Percentiles rank a stretch among this genome's conserved stretches.
Evolutionary conservation across 179 eudicot genomes (phyloP).

Genomic region (Nepenthes alata): DNA sequence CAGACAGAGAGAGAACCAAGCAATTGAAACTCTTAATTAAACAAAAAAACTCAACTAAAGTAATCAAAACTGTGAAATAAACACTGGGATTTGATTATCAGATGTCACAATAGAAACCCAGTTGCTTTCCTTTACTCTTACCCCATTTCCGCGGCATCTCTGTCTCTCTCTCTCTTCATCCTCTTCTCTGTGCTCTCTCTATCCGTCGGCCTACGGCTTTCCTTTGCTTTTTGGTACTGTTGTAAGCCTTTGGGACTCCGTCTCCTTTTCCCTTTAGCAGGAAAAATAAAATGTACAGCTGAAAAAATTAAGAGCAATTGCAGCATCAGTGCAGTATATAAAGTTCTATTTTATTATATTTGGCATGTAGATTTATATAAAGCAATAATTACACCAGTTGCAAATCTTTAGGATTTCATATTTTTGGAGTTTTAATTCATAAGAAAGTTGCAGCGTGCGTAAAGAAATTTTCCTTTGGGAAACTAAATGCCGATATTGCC

Average conservation of each 20-base stretch:
- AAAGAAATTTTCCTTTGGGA: too few relatives aligned
- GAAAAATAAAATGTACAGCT: conserved; percentile 16
- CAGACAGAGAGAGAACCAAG: neutral
- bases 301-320: neutral
- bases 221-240: conserved; percentile 17
- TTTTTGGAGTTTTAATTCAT: too few relatives aligned
- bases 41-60: neutral
- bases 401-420: too few relatives aligned
- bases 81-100: conserved; percentile 2
- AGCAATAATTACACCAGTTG: too few relatives aligned
- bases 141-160: conserved; percentile 11
- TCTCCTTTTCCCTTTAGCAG: conserved; percentile 5
- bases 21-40: conserved; percentile 2
- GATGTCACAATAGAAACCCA: conserved; percentile 7
- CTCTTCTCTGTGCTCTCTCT: conserved; percentile 5
- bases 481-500: too few relatives aligned
- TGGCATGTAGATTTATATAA: too few relatives aligned
- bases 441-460: too few relatives aligned
- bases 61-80: neutral
- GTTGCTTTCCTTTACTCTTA: conserved; percentile 16
- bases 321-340: too few relatives aligned
- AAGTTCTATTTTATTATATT: too few relatives aligned
- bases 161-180: conserved; percentile 13
- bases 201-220: conserved; percentile 11
- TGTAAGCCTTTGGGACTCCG: conserved; percentile 16